phyloP scores from a whole-genome alignment of 371 early-diverging fungal species.

The Mucor plumbeus region DNA sequence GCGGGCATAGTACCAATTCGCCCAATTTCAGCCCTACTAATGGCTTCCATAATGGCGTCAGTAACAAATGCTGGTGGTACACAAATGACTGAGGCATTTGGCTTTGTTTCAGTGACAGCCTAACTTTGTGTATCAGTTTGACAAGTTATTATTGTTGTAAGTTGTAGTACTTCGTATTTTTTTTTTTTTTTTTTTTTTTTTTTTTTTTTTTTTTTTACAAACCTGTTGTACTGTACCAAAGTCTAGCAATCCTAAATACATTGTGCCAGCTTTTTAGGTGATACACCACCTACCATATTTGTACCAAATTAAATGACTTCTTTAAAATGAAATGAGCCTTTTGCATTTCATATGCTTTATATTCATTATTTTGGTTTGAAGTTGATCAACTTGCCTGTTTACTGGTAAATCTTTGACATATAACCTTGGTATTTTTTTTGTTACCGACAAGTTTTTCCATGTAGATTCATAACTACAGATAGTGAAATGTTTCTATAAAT shows the following conservation, averaged over 20 bases:
- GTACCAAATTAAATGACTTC: not conserved
- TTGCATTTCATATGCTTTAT: not conserved
- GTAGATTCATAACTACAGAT: constrained; percentile 1
- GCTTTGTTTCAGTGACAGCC: constrained; percentile 1
- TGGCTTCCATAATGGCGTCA: constrained; percentile 7
- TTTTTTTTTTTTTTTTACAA: not conserved
- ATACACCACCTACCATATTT: constrained; percentile 2
- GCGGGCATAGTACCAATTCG: not conserved
- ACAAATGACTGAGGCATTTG: not conserved
- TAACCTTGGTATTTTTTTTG: not conserved
- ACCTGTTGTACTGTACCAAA: not conserved
- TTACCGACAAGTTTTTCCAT: not conserved
- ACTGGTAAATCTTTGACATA: not conserved
- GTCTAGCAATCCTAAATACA: not conserved
- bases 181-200: no score
- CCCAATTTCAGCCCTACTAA: not conserved
- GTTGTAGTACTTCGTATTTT: no score
- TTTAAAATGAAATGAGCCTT: not conserved
- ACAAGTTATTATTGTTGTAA: not conserved
- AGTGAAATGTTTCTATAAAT: not conserved
- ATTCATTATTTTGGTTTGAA: not conserved
- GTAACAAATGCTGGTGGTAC: constrained; percentile 4
- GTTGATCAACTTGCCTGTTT: not conserved
- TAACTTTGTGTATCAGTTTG: not conserved
- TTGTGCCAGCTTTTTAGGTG: not conserved